Conservation (phyloP, 805 yeast species). For the Candida hispaniensis region DNA sequence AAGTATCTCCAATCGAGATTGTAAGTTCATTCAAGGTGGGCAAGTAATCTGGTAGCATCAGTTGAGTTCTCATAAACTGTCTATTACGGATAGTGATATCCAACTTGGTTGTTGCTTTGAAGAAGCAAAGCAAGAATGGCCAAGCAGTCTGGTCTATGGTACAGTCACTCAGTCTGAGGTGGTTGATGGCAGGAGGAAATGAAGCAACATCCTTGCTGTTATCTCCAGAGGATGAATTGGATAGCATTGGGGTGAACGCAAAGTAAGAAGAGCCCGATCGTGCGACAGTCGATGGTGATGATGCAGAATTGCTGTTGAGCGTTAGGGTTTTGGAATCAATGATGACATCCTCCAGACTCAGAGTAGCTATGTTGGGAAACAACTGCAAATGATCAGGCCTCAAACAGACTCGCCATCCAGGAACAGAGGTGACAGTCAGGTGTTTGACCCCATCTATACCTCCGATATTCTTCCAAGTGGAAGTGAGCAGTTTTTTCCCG, state of each 20-base stretch:
- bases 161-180: conserved; percentile 6
- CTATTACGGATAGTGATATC: no score
- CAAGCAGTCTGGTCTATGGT: conserved; percentile 4
- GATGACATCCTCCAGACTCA: conserved; percentile 9
- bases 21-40: no score
- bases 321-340: conserved; percentile 3
- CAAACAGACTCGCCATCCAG: conserved; percentile 10
- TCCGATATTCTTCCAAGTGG: no score
- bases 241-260: conserved; percentile 2
- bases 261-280: conserved; percentile 9
- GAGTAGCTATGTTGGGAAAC: conserved; percentile 8
- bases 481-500: conserved; percentile 1
- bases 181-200: not conserved
- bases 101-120: no score
- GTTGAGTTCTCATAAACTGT: no score
- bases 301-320: not conserved
- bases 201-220: no score
- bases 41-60: no score
- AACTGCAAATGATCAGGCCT: conserved; percentile 9
- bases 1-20: no score
- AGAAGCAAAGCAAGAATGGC: no score
- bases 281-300: not conserved
- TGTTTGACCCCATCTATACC: conserved; percentile 3
- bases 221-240: no score
- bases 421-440: conserved; percentile 3